Base-by-base conservation (phyloP, 805 yeast species). In the Sugiyamaella smithiae region DNA sequence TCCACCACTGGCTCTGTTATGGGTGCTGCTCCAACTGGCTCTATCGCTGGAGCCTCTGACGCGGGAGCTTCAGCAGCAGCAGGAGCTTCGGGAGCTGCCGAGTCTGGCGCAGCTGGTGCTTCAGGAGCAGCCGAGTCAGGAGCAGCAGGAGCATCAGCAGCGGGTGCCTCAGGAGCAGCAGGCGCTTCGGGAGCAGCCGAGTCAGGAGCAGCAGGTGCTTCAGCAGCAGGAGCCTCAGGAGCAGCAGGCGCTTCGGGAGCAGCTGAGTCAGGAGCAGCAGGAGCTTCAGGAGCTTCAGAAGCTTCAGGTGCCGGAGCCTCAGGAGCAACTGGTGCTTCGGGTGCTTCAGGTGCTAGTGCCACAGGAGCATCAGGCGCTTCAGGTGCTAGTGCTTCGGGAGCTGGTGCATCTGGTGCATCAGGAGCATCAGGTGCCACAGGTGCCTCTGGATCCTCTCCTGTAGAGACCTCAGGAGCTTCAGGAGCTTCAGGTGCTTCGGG, bases 311-410 rank as follows among this genome's bases (percentile, higher is more conserved):
- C 50, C 36, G 51, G 49, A 38, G 26, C 52, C 26, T n/a, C n/a
- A n/a, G n/a, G n/a, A 35, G 29, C 52, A 20, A 42, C 45, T 37
- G 50, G 29, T 19, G 51, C 51, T 23, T 12, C 44, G 33, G 47
- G 40, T 48, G 26, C 45, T 32, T 28, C 50, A 29, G 40, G 43
- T 19, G 23, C 22, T 14, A 16, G 50, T 45, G 41, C 26, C 25
- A 31, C 46, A 38, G 26, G 69, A 52, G 45, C 66, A 46, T 62
- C 69, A 23, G 52, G 22, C 3, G 19, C 37, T 22, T 14, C 45
- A 11, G 44, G 38, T 25, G 20, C 48, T 12, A 36, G 38, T 22
- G 46, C 46, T 24, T 28, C 42, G 16, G 48, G 32, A n/a, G 24
- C 43, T 16, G 14, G 41, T 12, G 46, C 42, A n/a, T 26, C 43